Base-by-base conservation (phyloP, 768 basidiomycete genomes). In the Goffeauzyma gilvescens region DNA sequence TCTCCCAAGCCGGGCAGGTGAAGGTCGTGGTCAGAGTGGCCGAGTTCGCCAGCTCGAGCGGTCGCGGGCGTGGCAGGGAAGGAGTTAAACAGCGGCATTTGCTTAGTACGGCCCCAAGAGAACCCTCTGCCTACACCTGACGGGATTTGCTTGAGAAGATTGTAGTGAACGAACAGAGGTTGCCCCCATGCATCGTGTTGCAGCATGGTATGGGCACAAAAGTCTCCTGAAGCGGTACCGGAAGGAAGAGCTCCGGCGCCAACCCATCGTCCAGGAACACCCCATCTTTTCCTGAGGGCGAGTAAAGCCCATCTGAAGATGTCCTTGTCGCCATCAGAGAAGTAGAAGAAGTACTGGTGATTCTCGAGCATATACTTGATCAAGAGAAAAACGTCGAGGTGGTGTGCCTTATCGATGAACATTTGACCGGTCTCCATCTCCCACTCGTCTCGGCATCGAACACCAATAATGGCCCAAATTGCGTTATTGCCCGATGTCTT, bases 381-480 rank as follows among this genome's bases (percentile, higher is more conserved):
- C 26, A 65, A 45, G 8, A 61, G 33, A 41, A 59, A 52, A 21
- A 56, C 64, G 46, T 70, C 68, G 18, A 68, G 51, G 44, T 70
- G 68, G 9, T 50, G 34, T 24, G 57, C 46, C 44, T 69, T 70
- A 50, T 67, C 65, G 32, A 70, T 54, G 32, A 70, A 51, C 43
- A 70, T 62, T 50, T 68, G 67, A 3, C 68, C 68, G 8, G 68
- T 66, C 37, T 70, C 68, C 50, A 62, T 58, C 41, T 68, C 66
- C 64, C 62, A 68, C 47, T 69, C 67, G 47, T 68, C 65, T 9
- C 67, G 49, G 42, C 68, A 69, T 35, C 67, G 60, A 1, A 66
- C 59, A 25, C 65, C 66, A 28, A 67, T 50, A 37, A 68, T 62
- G 2, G 61, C 51, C 67, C 67, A 67, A 32, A 69, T 64, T 0